These are phyloP conservation scores for Lotus japonicus DNA, from an alignment of 306 rosid genomes.

Conservation along the genomic window DNA sequence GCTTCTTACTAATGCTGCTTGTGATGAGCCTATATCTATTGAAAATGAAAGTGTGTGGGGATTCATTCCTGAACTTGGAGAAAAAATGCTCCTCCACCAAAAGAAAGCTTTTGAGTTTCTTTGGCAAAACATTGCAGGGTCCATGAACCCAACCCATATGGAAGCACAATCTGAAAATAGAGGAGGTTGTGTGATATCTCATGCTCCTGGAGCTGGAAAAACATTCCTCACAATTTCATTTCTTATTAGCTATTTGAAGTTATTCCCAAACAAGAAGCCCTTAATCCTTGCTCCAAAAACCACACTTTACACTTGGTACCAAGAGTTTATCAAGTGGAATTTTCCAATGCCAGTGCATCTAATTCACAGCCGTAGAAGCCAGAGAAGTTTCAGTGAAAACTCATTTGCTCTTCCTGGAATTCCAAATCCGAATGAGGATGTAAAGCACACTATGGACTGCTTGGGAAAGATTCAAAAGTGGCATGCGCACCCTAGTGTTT, in stretches of 20 bases:
- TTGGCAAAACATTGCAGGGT: too few relatives aligned
- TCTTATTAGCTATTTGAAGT: conserved; percentile 70
- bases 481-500: conserved; percentile 86
- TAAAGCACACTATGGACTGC: conserved; percentile 73
- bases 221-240: conserved; percentile 75
- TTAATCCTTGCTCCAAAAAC: conserved; percentile 84
- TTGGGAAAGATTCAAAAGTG: conserved; percentile 75
- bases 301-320: conserved; percentile 80
- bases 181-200: too few relatives aligned
- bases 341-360: conserved; percentile 73
- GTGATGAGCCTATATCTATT: too few relatives aligned
- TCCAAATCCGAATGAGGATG: conserved; percentile 59
- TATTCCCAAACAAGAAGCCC: conserved; percentile 74
- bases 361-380: conserved; percentile 61
- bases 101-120: too few relatives aligned
- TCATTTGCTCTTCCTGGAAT: conserved; percentile 38
- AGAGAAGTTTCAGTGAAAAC: conserved; percentile 35
- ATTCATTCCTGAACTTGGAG: too few relatives aligned
- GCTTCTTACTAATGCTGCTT: too few relatives aligned
- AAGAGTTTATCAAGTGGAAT: conserved; percentile 80
- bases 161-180: too few relatives aligned
- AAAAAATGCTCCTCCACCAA: too few relatives aligned
- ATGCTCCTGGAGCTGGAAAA: conserved; percentile 90
- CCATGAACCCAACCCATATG: too few relatives aligned
- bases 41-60: too few relatives aligned